A percentile compares a stretch with the other conserved stretches of the same genome.
These are phyloP conservation scores for Cladosporium cucumerinum DNA, from an alignment of 2,329 filamentous ascomycete species.

Conservation along the genomic window DNA sequence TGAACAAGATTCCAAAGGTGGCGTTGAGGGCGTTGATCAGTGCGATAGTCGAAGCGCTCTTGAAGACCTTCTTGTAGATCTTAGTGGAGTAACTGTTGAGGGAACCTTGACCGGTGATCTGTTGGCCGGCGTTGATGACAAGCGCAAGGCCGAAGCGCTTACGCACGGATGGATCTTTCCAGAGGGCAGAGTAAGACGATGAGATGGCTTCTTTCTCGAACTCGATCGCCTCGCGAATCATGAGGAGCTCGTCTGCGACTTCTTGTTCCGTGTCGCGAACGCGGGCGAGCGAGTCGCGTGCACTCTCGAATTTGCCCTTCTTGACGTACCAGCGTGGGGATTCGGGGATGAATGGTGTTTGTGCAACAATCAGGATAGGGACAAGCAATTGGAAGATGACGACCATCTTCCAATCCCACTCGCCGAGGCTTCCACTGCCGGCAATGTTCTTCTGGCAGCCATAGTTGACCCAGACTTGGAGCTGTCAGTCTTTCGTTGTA, in stretches of 20 bases:
- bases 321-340: conserved; percentile 67
- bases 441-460: conserved; percentile 55
- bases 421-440: conserved; percentile 47
- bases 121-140: conserved; percentile 67
- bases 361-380: conserved; percentile 58
- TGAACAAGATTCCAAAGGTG: conserved; percentile 70
- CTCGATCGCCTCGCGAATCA: conserved; percentile 65
- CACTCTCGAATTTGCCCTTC: conserved; percentile 58
- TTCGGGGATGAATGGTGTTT: conserved; percentile 65
- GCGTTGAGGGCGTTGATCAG: conserved; percentile 73
- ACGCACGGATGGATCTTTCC: conserved; percentile 66
- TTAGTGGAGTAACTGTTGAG: conserved; percentile 71
- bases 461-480: conserved; percentile 63
- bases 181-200: conserved; percentile 61
- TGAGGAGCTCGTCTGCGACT: conserved; percentile 63
- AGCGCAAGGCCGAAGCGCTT: conserved; percentile 64
- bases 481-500: not conserved
- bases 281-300: conserved; percentile 54
- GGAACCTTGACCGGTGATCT: conserved; percentile 69
- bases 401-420: conserved; percentile 70
- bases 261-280: conserved; percentile 64
- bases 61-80: conserved; percentile 70
- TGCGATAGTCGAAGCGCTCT: conserved; percentile 56
- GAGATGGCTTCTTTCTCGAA: conserved; percentile 69
- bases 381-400: conserved; percentile 71